Conservation (phyloP, 2,329 filamentous ascomycete genomes). For the Mycogone perniciosa region DNA sequence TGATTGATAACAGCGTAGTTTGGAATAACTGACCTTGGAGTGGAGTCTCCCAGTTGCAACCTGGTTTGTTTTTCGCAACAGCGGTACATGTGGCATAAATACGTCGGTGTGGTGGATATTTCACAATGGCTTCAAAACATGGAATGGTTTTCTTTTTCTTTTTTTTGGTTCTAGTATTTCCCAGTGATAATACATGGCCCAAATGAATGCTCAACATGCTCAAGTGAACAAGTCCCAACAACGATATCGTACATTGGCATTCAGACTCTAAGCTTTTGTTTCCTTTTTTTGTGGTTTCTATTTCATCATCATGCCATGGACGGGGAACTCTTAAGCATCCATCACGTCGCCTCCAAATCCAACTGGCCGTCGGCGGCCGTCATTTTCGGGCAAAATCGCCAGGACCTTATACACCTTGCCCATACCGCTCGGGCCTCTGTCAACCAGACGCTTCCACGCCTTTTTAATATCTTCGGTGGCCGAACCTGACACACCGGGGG, state of each 20-base stretch:
- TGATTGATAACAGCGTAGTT: neutral
- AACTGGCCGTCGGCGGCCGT: conserved; percentile 67
- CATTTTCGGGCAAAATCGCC: conserved; percentile 79
- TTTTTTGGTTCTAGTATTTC: too few relatives aligned
- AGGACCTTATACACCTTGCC: conserved; percentile 90
- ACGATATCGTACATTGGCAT: too few relatives aligned
- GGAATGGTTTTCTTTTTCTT: too few relatives aligned
- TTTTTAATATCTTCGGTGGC: conserved; percentile 58
- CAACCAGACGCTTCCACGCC: conserved; percentile 78
- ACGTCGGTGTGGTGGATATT: neutral
- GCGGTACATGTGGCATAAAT: neutral
- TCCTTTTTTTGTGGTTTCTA: neutral
- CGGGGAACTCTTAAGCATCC: neutral
- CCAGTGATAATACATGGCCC: too few relatives aligned
- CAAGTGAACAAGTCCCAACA: too few relatives aligned
- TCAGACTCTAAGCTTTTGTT: too few relatives aligned
- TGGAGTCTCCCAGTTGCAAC: conserved; percentile 8
- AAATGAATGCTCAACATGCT: too few relatives aligned
- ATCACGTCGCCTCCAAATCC: conserved; percentile 76
- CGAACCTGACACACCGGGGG: conserved; percentile 33
- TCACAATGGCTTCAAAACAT: too few relatives aligned
- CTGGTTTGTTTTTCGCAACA: conserved; percentile 6
- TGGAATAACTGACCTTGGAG: conserved; percentile 6
- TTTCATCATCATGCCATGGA: neutral
- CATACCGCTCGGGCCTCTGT: conserved; percentile 78